Evolutionary conservation across 805 yeast species (phyloP), one percentile per base, ranked within the genome.

Genomic region (Priceomyces castillae): DNA sequence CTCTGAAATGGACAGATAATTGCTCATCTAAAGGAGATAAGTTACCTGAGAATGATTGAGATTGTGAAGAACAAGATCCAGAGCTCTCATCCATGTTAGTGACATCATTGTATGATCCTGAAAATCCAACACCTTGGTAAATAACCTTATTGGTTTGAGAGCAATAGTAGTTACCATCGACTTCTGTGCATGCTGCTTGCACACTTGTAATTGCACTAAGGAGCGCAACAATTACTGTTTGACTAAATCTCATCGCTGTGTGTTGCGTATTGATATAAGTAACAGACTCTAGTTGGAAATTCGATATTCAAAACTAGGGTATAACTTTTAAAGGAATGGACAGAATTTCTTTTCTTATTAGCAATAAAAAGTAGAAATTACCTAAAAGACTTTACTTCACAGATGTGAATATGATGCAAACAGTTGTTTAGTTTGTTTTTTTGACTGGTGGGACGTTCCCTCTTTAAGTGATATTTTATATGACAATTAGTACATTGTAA

Each of bases 1-100:
- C 96, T 74, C 96, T 84, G 75, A 88, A 85, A 66, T 89, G 96
- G 46, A 89, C 82, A 28, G 95, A 82, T 48, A 89, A 70, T 66
- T 89, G 96, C 73, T 88, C 94, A 65, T 87, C 84, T 49, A 89
- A 73, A 31, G 96, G 96, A 43, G 90, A 67, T 64, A 87, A 66
- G 46, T 78, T 57, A 43, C 96, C 96, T 12, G 82, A 73, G 74
- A 89, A 85, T 7, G 82, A 58, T 31, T 57, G 52, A 17, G 81
- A 44, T 40, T 70, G 55, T 50, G 80, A 82, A n/a, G 84, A 58
- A 74, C 97, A 90, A 28, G 71, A 44, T 62, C 97, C 90, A 10
- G 83, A 57, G 46, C 67, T 46, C 59, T 78, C 81, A 65, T 84
- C 81, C 95, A 94, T 90, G 58, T 64, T 53, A 51, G 90, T 84